phyloP scores from a whole-genome alignment of 2,329 filamentous ascomycete genomes.

The Rhynchosporium secalis region DNA sequence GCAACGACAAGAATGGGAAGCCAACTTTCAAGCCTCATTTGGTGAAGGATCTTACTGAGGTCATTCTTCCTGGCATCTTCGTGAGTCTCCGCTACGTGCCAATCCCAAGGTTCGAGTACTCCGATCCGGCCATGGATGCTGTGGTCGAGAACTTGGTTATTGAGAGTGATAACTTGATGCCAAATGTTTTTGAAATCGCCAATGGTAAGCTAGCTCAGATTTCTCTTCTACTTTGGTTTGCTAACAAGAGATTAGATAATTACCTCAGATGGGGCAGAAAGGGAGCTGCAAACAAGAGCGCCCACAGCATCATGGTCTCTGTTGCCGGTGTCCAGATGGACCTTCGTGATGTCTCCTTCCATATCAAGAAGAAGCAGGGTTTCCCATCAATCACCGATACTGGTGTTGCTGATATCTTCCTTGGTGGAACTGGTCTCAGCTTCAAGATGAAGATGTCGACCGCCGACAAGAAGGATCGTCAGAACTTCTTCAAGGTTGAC shows the following conservation, averaged over 20 bases:
- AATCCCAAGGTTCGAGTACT: conserved; percentile 90
- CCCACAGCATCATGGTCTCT: conserved; percentile 78
- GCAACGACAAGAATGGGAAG: conserved; percentile 82
- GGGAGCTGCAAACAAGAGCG: conserved; percentile 75
- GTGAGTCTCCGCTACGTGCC: conserved; percentile 88
- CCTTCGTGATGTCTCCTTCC: conserved; percentile 85
- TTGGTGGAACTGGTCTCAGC: conserved; percentile 83
- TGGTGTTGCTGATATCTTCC: conserved; percentile 83
- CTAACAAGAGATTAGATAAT: conserved; percentile 57
- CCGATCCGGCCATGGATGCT: conserved; percentile 79
- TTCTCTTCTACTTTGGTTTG: not conserved
- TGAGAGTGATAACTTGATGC: conserved; percentile 95
- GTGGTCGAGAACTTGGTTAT: conserved; percentile 93
- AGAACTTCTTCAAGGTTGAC: conserved; percentile 93
- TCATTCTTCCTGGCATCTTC: conserved; percentile 81
- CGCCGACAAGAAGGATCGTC: conserved; percentile 70
- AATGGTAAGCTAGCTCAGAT: conserved; percentile 49
- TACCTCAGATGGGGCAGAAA: conserved; percentile 95
- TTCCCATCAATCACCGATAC: conserved; percentile 87
- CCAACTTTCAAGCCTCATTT: conserved; percentile 89
- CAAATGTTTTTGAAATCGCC: conserved; percentile 83
- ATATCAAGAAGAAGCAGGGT: conserved; percentile 91
- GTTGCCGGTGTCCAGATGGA: conserved; percentile 93
- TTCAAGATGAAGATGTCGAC: conserved; percentile 90
- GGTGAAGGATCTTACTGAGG: conserved; percentile 81